Evolutionary conservation across 208 protist genomes (phyloP).

Genomic region (Perkinsela sp.): DNA sequence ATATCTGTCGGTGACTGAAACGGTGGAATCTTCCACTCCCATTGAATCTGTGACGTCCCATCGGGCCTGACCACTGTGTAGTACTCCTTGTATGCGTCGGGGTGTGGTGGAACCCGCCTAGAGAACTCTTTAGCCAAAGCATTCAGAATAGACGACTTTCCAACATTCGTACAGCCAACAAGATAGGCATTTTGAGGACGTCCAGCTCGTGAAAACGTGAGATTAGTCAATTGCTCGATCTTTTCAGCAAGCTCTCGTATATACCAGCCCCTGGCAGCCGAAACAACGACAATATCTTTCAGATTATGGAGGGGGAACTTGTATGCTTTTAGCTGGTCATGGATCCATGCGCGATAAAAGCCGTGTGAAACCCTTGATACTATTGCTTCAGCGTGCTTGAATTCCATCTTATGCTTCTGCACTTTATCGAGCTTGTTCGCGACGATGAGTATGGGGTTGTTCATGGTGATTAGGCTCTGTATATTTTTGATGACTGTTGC

Average conservation of each 20-base stretch:
- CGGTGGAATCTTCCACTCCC: conserved; percentile 59
- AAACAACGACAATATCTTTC: conserved; percentile 28
- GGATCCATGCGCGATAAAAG: conserved; percentile 40
- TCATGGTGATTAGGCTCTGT: conserved; percentile 62
- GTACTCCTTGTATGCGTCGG: conserved; percentile 50
- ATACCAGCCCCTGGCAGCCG: conserved; percentile 62
- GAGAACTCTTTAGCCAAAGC: conserved; percentile 53
- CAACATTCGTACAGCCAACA: conserved; percentile 52
- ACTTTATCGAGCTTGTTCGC: conserved; percentile 70
- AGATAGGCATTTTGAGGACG: conserved; percentile 54
- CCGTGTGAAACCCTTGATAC: conserved; percentile 23
- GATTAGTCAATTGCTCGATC: conserved; percentile 38
- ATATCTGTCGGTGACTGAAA: conserved; percentile 59
- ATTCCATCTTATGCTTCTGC: conserved; percentile 39
- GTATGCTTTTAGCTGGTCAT: conserved; percentile 41
- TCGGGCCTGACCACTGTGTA: conserved; percentile 23
- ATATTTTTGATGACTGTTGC: conserved; percentile 62
- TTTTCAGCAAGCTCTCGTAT: conserved; percentile 23
- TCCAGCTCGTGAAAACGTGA: conserved; percentile 28
- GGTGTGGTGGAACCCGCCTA: conserved; percentile 45
- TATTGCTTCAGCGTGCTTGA: conserved; percentile 35
- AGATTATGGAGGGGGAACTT: conserved; percentile 39
- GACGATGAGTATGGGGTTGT: conserved; percentile 58
- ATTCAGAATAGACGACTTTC: conserved; percentile 71
- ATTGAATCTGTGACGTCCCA: conserved; percentile 33